Conservation (phyloP, 441 rosid species). For the Raphanus hybrid region DNA sequence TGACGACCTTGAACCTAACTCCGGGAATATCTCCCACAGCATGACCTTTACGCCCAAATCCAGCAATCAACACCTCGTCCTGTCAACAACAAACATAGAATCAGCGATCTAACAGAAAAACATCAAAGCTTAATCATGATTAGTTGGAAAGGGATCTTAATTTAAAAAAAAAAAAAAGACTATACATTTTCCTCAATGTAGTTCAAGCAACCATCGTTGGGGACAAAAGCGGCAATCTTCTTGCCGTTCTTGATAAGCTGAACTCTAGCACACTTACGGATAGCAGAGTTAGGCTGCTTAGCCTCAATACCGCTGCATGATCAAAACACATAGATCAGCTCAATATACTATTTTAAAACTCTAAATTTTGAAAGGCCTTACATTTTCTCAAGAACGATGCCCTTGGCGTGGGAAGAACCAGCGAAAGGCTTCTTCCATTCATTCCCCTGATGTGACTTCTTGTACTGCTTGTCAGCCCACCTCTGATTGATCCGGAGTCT, state of each 20-base stretch:
- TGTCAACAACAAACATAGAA: not conserved
- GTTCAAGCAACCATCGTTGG: slow-evolving; percentile 70
- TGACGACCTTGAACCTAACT: slow-evolving; percentile 72
- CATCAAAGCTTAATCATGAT: no score
- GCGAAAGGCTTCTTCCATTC: slow-evolving; percentile 71
- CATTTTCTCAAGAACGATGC: slow-evolving; percentile 65
- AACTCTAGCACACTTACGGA: slow-evolving; percentile 65
- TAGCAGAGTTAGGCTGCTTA: slow-evolving; percentile 73
- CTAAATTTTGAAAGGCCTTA: slow-evolving; percentile 7
- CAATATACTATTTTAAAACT: not conserved
- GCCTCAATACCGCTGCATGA: slow-evolving; percentile 63
- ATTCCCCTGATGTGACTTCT: slow-evolving; percentile 57
- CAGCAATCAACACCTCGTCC: slow-evolving; percentile 67
- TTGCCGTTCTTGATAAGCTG: slow-evolving; percentile 67
- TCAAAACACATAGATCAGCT: not conserved
- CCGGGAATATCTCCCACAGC: slow-evolving; percentile 75
- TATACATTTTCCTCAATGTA: slow-evolving; percentile 64
- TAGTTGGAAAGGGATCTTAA: not conserved
- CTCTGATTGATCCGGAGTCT: slow-evolving; percentile 52
- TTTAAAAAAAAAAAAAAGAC: not conserved
- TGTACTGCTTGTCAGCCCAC: slow-evolving; percentile 61
- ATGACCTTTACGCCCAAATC: slow-evolving; percentile 66
- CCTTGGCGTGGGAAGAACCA: slow-evolving; percentile 67
- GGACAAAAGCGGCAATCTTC: slow-evolving; percentile 72
- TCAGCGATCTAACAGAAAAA: not conserved